Evolutionary conservation across 306 rosid species (phyloP).

Genomic region (Glycyrrhiza uralensis): DNA sequence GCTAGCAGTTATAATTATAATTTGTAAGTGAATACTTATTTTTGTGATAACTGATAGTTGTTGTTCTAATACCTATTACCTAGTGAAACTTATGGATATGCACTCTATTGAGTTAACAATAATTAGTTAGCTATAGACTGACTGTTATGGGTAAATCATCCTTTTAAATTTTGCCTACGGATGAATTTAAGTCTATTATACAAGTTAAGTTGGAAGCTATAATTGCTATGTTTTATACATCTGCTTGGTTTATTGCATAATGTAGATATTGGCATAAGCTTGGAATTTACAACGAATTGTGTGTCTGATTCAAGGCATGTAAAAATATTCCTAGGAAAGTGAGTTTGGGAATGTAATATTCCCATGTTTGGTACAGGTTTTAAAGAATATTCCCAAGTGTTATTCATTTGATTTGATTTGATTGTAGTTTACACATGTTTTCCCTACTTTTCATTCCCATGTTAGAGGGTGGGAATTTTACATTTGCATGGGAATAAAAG

Average conservation of each 20-base stretch:
- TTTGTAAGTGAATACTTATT: not conserved
- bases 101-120: not conserved
- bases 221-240: not conserved
- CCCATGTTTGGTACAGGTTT: too few relatives aligned
- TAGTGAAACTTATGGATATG: not conserved
- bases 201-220: conserved; percentile 10
- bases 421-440: too few relatives aligned
- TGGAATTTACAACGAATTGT: too few relatives aligned
- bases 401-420: too few relatives aligned
- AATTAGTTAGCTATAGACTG: conserved; percentile 5
- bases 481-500: too few relatives aligned
- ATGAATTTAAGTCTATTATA: not conserved
- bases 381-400: too few relatives aligned
- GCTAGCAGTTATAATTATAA: not conserved
- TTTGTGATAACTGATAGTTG: not conserved
- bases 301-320: too few relatives aligned
- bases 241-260: conserved; percentile 13
- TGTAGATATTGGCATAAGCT: not conserved
- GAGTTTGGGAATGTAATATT: too few relatives aligned
- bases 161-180: conserved; percentile 6
- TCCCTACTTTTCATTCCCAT: too few relatives aligned
- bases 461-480: too few relatives aligned
- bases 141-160: not conserved
- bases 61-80: not conserved
- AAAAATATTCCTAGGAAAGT: too few relatives aligned